Percentiles rank a stretch among this genome's conserved stretches.
phyloP scores from a whole-genome alignment of 257 asterid genomes.

The Solanum medicagineum region DNA sequence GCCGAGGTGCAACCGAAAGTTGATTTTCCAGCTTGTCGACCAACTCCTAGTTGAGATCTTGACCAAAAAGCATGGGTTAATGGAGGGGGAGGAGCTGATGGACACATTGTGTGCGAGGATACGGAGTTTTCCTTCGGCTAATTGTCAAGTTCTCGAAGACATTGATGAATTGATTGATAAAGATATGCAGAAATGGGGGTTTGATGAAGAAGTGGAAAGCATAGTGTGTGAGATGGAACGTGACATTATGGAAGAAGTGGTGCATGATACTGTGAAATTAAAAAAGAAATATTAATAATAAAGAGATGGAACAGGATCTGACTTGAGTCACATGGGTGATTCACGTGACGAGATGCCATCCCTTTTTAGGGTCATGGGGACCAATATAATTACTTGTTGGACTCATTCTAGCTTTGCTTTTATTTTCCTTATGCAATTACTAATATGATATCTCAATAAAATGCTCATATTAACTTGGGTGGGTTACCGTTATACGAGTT shows the following conservation, averaged over 20 bases:
- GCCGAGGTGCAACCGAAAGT: constrained; percentile 47
- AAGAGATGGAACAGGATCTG: constrained; percentile 11
- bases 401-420: constrained; percentile 7
- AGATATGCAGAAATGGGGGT: constrained; percentile 20
- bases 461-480: not conserved
- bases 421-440: not conserved
- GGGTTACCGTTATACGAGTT: not conserved
- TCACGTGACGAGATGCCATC: constrained; percentile 56
- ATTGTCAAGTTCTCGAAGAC: constrained; percentile 56
- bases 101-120: constrained; percentile 35
- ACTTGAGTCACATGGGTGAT: constrained; percentile 39
- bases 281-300: not conserved
- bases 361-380: not conserved
- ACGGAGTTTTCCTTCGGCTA: constrained; percentile 33
- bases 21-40: constrained; percentile 59
- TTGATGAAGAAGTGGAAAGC: constrained; percentile 34
- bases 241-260: constrained; percentile 38
- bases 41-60: constrained; percentile 42
- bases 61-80: constrained; percentile 3
- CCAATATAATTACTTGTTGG: constrained; percentile 1
- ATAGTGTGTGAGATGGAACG: constrained; percentile 51
- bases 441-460: not conserved
- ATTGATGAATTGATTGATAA: constrained; percentile 45
- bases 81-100: constrained; percentile 5
- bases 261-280: constrained; percentile 30